These are phyloP conservation scores for Phytophthora tentaculata DNA, from an alignment of 352 stramenopile species.

Conservation along the genomic window DNA sequence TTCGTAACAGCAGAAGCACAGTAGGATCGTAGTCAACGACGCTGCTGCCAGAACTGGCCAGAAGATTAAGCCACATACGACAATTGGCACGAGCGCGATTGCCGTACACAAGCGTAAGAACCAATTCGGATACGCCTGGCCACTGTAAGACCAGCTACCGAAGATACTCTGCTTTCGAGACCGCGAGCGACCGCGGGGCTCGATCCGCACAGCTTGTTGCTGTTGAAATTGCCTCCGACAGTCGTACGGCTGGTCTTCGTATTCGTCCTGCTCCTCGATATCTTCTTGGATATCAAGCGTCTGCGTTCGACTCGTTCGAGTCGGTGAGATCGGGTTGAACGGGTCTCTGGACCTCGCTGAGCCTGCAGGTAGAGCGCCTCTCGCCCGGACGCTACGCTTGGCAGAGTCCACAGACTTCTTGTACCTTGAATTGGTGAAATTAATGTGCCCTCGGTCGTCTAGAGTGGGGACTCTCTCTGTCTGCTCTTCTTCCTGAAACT, in stretches of 20 bases:
- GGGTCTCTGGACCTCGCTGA: constrained; percentile 26
- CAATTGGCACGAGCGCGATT: constrained; percentile 32
- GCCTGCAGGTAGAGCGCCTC: constrained; percentile 28
- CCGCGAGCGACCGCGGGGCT: constrained; percentile 22
- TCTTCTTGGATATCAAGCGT: constrained; percentile 32
- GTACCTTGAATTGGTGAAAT: constrained; percentile 35
- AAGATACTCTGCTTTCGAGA: constrained; percentile 52
- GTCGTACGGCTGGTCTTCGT: constrained; percentile 17
- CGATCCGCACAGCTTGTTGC: constrained; percentile 20
- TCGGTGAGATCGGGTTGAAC: constrained; percentile 21
- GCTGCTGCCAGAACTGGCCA: constrained; percentile 41
- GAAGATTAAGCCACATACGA: constrained; percentile 44
- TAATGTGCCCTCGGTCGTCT: constrained; percentile 34
- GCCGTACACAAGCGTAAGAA: constrained; percentile 42
- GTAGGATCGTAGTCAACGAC: constrained; percentile 28
- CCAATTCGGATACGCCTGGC: constrained; percentile 43
- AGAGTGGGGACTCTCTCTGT: constrained; percentile 25
- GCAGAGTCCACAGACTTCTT: constrained; percentile 27
- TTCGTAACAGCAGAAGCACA: constrained; percentile 58
- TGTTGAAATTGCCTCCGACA: constrained; percentile 25
- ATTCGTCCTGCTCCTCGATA: constrained; percentile 11
- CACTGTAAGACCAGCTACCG: constrained; percentile 47
- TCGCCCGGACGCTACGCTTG: constrained; percentile 24
- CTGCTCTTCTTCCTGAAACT: constrained; percentile 7
- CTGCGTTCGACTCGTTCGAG: constrained; percentile 23